Percentiles rank a stretch among this genome's conserved stretches.
Conservation (phyloP, 192 early-diverging fungal genomes). For the Entomortierella lignicola region DNA sequence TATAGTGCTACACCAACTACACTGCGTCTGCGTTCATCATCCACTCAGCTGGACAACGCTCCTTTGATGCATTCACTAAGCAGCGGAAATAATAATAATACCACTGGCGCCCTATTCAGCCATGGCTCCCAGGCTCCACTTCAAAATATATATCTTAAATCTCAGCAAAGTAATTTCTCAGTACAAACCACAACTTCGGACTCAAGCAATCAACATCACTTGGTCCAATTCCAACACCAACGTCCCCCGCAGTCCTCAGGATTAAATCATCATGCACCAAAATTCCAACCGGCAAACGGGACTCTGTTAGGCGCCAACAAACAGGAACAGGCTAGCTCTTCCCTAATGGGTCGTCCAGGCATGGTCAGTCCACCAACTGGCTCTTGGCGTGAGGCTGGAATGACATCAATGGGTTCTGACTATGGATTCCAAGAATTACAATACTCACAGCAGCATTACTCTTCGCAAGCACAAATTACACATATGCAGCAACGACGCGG, state of each 20-base stretch:
- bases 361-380: background rate
- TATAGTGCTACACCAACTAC: background rate
- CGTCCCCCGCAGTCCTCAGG: background rate
- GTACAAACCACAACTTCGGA: background rate
- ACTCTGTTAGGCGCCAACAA: background rate
- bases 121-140: background rate
- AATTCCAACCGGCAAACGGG: slow-evolving; percentile 12
- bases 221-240: background rate
- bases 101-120: background rate
- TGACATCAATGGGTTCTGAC: background rate
- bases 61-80: no score
- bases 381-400: slow-evolving; percentile 8
- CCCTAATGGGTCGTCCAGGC: slow-evolving; percentile 2
- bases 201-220: background rate
- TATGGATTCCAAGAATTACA: background rate
- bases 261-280: slow-evolving; percentile 9
- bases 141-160: background rate
- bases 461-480: background rate
- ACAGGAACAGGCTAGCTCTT: background rate
- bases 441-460: background rate
- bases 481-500: slow-evolving; percentile 9
- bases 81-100: background rate
- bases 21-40: background rate
- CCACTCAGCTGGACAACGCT: background rate
- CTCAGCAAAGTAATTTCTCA: background rate